Conservation (phyloP, 2,329 filamentous ascomycete species). For the Orbilia ellipsospora region DNA sequence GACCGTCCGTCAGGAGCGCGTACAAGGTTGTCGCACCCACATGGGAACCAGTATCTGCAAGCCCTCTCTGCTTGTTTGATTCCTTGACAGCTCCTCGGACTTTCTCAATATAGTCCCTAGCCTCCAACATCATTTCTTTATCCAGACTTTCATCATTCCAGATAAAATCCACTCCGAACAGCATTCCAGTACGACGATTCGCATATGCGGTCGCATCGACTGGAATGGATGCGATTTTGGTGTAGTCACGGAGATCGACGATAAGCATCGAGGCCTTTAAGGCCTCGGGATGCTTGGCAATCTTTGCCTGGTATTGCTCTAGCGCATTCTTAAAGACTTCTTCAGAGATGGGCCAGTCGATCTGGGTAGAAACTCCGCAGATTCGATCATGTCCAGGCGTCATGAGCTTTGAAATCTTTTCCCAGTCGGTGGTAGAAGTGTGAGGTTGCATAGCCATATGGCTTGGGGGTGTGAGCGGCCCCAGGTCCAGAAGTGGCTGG, state of each 20-base stretch:
- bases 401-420: constrained; percentile 25
- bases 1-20: constrained; percentile 35
- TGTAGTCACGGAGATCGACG: constrained; percentile 43
- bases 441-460: constrained; percentile 26
- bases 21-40: constrained; percentile 53
- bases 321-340: constrained; percentile 20
- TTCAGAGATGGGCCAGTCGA: constrained; percentile 25
- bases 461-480: constrained; percentile 22
- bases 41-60: constrained; percentile 43
- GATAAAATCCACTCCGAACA: constrained; percentile 33
- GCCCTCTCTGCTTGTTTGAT: constrained; percentile 29
- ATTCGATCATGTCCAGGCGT: constrained; percentile 47
- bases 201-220: constrained; percentile 52
- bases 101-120: constrained; percentile 17
- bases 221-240: constrained; percentile 36
- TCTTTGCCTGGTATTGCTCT: constrained; percentile 14
- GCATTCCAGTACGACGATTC: constrained; percentile 29
- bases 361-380: constrained; percentile 33
- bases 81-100: constrained; percentile 30
- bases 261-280: constrained; percentile 38
- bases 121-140: constrained; percentile 20
- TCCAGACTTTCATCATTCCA: constrained; percentile 45
- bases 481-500: constrained; percentile 33
- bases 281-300: constrained; percentile 29
- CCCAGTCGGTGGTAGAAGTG: constrained; percentile 34